Conservation (phyloP, 202 grass and related monocot genomes). For the Musa balbisiana region DNA sequence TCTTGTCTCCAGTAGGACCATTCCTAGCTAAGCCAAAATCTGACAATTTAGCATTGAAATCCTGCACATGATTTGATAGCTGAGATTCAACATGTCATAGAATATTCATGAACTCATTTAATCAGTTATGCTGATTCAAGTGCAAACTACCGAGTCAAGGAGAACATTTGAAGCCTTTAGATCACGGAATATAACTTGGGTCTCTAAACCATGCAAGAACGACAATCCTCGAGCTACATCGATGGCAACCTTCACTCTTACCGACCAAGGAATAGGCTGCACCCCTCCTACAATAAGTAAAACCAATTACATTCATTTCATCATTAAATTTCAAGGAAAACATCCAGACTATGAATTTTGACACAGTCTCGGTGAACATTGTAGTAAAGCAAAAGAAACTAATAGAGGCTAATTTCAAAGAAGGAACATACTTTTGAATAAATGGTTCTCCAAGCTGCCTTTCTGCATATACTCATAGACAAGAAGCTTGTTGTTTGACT, state of each 20-base stretch:
- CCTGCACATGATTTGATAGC: not conserved
- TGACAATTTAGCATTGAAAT: slow-evolving; percentile 33
- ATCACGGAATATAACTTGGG: slow-evolving; percentile 22
- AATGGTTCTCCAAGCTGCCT: slow-evolving; percentile 27
- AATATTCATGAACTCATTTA: not conserved
- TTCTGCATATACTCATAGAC: slow-evolving; percentile 28
- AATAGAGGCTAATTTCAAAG: not conserved
- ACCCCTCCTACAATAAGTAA: not conserved
- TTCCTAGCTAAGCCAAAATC: slow-evolving; percentile 41
- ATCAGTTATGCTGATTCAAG: not conserved
- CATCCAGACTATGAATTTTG: not conserved
- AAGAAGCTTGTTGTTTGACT: slow-evolving; percentile 17
- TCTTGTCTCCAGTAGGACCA: slow-evolving; percentile 37
- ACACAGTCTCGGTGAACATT: too few relatives aligned
- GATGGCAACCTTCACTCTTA: slow-evolving; percentile 18
- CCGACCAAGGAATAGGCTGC: slow-evolving; percentile 21
- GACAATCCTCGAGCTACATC: slow-evolving; percentile 22
- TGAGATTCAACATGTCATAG: not conserved
- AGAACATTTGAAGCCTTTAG: slow-evolving; percentile 24
- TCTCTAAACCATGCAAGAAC: slow-evolving; percentile 26
- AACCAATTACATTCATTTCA: not conserved
- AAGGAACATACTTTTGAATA: slow-evolving; percentile 19
- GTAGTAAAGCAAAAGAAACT: too few relatives aligned
- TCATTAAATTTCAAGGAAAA: not conserved
- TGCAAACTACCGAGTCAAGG: slow-evolving; percentile 19